Percentiles rank a stretch among this genome's conserved stretches.
These are phyloP conservation scores for Aschersonia sp. DNA, from an alignment of 2,329 filamentous ascomycete genomes.

Conservation along the genomic window DNA sequence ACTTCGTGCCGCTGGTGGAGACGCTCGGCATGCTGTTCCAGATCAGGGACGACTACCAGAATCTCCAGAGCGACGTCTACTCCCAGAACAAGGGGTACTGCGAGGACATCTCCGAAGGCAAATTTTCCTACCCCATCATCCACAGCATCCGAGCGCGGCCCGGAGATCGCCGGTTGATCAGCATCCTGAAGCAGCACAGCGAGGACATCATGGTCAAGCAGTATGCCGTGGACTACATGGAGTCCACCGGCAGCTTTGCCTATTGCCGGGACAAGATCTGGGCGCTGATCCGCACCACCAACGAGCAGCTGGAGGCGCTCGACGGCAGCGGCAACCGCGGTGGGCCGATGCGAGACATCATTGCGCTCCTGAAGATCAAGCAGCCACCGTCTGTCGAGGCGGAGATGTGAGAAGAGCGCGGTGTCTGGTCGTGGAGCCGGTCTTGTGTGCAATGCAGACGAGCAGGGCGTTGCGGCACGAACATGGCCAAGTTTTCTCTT, in stretches of 20 bases:
- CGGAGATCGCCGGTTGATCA: constrained; percentile 1
- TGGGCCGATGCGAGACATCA: not conserved
- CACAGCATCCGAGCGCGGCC: constrained; percentile 4
- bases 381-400: not conserved
- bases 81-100: constrained; percentile 3
- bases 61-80: constrained; percentile 3
- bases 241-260: constrained; percentile 2
- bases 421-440: no score
- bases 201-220: constrained; percentile 2
- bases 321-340: not conserved
- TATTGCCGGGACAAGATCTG: not conserved
- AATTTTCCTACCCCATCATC: constrained; percentile 5
- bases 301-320: not conserved
- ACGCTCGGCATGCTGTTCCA: constrained; percentile 3
- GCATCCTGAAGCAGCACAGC: constrained; percentile 3
- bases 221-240: constrained; percentile 2
- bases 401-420: no score
- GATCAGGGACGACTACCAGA: constrained; percentile 5
- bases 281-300: not conserved
- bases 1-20: constrained; percentile 3
- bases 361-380: not conserved
- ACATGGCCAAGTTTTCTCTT: no score
- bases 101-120: constrained; percentile 5
- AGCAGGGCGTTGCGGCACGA: no score
- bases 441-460: no score